Base-by-base conservation (phyloP, 2,329 filamentous ascomycete species). In the Tricladium varicosporioides region DNA sequence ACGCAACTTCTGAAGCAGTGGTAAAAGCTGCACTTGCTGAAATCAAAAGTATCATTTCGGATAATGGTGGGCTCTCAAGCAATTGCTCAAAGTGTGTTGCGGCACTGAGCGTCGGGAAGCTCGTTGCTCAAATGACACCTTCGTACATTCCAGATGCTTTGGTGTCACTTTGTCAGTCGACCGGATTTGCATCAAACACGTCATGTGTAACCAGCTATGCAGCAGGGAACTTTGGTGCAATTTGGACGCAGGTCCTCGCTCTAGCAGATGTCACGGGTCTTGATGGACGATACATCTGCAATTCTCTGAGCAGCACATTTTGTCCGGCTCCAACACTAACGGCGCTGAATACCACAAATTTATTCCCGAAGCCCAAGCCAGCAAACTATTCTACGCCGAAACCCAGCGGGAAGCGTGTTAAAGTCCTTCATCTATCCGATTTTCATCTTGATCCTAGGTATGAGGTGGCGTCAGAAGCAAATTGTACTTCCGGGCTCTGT, bases 261-360 rank as follows among this genome's bases (percentile, higher is more conserved):
- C 72, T 77, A 45, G 80, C 80, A 7, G 75, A 84, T 65, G 73
- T 84, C 8, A 70, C 71, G 16, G 81, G 80, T 8, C 71, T 78
- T 2, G 82, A 85, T 65, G 82, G 81, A 5, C 70, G 76, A 54
- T 83, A 81, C 58, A 83, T 85, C 47, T 85, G 82, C 71, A 76
- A 78, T 60, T 75, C 71, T 14, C 62, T 84, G 5, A 76, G 73
- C 52, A 74, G 66, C 31, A 73, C 61, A 5, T 82, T 78, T 64
- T 85, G 82, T 64, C 67, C 73, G 1, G 64, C 67, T 11, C 81
- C 81, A 5, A 65, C 65, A 0, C 76, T 78, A 2, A 70, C 70
- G 5, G 72, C 76, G 0, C 67, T 80, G 31, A 74, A 80, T 60
- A 76, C 72, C 1, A 74, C 75, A 0, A 60, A 61, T 2, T 62